A percentile compares a stretch with the other conserved stretches of the same genome.
These are phyloP conservation scores for Metschnikowia cerradonensis DNA, from an alignment of 805 yeast species.

Conservation along the genomic window DNA sequence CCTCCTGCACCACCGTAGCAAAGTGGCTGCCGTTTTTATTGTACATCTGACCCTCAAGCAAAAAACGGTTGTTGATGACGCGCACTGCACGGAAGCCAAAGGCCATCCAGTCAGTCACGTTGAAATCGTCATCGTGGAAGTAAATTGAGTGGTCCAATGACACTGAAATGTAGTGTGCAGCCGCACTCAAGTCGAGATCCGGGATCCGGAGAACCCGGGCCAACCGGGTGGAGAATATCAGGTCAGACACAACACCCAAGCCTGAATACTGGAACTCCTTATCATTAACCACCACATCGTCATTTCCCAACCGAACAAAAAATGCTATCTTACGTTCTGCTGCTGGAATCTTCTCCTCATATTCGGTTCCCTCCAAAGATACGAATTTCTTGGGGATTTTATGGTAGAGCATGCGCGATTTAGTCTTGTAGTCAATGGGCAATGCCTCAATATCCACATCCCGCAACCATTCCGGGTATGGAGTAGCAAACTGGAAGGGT, in stretches of 20 bases:
- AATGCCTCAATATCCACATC: slow-evolving; percentile 13
- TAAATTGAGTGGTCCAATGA: slow-evolving; percentile 66
- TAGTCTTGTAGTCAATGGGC: slow-evolving; percentile 6
- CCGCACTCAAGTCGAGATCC: slow-evolving; percentile 21
- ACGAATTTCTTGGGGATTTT: slow-evolving; percentile 33
- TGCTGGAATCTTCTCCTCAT: slow-evolving; percentile 22
- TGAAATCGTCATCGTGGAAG: slow-evolving; percentile 54
- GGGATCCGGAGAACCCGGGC: slow-evolving; percentile 47
- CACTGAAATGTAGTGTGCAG: slow-evolving; percentile 43
- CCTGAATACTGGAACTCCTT: slow-evolving; percentile 45
- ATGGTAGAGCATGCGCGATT: slow-evolving; percentile 18
- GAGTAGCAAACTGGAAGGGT: slow-evolving; percentile 35
- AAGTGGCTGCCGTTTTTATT: slow-evolving; percentile 46
- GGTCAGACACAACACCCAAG: slow-evolving; percentile 56
- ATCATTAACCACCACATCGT: slow-evolving; percentile 16
- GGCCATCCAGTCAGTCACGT: slow-evolving; percentile 42
- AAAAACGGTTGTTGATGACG: slow-evolving; percentile 49
- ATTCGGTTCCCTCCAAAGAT: slow-evolving; percentile 24
- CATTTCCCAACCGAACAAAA: slow-evolving; percentile 24
- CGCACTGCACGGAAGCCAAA: slow-evolving; percentile 47
- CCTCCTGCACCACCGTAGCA: slow-evolving; percentile 66
- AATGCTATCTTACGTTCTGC: slow-evolving; percentile 26
- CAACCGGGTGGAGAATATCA: slow-evolving; percentile 48
- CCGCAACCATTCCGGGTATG: slow-evolving; percentile 29
- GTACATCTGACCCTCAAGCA: slow-evolving; percentile 58